A percentile compares a stretch with the other conserved stretches of the same genome.
Conservation (phyloP, 108 stramenopile genomes). For the Skeletonema grethae region DNA sequence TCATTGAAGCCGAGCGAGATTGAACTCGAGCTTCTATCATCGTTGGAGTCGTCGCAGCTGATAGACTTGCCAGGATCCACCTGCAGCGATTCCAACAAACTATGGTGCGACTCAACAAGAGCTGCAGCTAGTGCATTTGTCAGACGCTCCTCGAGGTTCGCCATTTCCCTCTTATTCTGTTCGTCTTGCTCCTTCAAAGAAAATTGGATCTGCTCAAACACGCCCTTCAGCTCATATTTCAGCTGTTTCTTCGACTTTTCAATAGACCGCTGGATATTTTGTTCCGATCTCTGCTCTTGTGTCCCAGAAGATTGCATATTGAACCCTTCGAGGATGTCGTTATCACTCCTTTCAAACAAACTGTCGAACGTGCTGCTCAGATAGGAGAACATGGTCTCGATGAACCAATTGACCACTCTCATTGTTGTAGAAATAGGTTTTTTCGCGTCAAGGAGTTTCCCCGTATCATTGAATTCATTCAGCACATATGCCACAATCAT, state of each 20-base stretch:
- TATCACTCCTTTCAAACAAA: conserved; percentile 4
- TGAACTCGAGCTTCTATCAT: not conserved
- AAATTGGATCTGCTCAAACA: not conserved
- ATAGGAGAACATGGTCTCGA: not conserved
- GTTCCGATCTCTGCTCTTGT: conserved; percentile 5
- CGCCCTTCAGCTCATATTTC: not conserved
- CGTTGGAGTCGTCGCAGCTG: not conserved
- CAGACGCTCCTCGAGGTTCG: not conserved
- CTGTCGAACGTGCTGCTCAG: conserved; percentile 12
- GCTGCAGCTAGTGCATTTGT: not conserved
- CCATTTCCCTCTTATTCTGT: conserved; percentile 1
- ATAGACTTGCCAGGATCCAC: not conserved
- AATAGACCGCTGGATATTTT: conserved; percentile 3
- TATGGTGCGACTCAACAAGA: not conserved
- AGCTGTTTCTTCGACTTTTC: conserved; percentile 4
- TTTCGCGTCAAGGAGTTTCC: not conserved
- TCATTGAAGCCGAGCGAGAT: not conserved
- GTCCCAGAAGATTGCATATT: conserved; percentile 2
- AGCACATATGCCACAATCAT: conserved; percentile 8
- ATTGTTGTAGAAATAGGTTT: not conserved
- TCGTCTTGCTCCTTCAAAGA: not conserved
- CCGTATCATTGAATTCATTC: conserved; percentile 10
- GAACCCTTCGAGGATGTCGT: not conserved
- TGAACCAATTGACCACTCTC: conserved; percentile 4
- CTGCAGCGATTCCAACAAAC: not conserved